A percentile compares a stretch with the other conserved stretches of the same genome.
phyloP scores from a whole-genome alignment of 805 yeast species.

The Naumovozyma baii region DNA sequence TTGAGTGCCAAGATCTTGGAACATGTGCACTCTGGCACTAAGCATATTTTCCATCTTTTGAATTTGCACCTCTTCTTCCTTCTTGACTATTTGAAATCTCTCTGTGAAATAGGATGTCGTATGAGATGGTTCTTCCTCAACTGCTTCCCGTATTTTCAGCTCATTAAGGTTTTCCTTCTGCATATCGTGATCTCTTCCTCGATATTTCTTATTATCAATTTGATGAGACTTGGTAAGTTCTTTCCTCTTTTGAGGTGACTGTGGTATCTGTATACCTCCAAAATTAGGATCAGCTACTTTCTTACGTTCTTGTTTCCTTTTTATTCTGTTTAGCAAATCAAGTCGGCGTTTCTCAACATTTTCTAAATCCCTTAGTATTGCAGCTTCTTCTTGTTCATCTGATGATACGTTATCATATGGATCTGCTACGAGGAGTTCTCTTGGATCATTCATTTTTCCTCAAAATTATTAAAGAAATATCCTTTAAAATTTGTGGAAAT shows the following conservation, averaged over 20 bases:
- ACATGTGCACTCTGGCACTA: constrained; percentile 33
- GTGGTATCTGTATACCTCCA: constrained; percentile 16
- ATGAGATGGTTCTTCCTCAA: constrained; percentile 2
- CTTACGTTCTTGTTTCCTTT: constrained; percentile 10
- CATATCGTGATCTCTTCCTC: background rate
- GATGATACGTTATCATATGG: constrained; percentile 15
- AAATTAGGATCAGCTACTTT: constrained; percentile 18
- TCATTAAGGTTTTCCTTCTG: constrained; percentile 10
- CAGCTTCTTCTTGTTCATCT: constrained; percentile 17
- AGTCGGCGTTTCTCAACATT: constrained; percentile 20
- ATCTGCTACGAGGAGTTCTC: constrained; percentile 15
- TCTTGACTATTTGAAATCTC: constrained; percentile 21
- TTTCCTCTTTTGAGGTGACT: constrained; percentile 27
- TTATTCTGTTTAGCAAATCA: constrained; percentile 21
- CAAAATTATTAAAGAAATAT: too few species aligned
- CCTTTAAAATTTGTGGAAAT: too few species aligned
- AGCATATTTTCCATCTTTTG: constrained; percentile 21
- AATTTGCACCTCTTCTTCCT: constrained; percentile 17
- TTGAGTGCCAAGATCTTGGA: constrained; percentile 21
- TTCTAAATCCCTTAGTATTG: constrained; percentile 14
- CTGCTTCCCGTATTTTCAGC: constrained; percentile 1
- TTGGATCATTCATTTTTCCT: constrained; percentile 26
- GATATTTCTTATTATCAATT: background rate
- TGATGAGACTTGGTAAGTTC: background rate
- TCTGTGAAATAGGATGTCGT: constrained; percentile 29